Base-by-base conservation (phyloP, 73 alveolate species). In the Uronychia setigera region DNA sequence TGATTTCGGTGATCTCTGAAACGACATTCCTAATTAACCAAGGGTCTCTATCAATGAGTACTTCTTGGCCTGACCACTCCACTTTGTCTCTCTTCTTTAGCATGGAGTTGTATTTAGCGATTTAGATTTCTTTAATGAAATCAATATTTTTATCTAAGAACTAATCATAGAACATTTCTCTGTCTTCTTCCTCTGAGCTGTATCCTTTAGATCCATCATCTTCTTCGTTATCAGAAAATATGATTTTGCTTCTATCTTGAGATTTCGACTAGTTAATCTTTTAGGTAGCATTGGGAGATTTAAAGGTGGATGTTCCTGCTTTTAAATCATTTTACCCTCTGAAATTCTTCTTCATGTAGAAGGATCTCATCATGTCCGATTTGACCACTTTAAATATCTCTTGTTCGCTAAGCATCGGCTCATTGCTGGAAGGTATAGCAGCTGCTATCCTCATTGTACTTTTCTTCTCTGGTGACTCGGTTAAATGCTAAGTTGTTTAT, bases 11-110 rank as follows among this genome's bases (percentile, higher is more conserved):
- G 27, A 91, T 80, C 46, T 76, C 26, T 5, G 58, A 74, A 13
- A 91, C 29, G 30, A 78, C 86, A 0, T 58, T 57, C 33, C 88
- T 57, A 0, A 80, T 58, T 27, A 60, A 75, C 31, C 33, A 35
- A 27, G 93, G 96, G 75, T 91, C 93, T 26, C 59, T 29, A 26
- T 60, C 80, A 13, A 83, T 32, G 75, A 84, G 30, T 26, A 91
- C 79, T 35, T 91, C 96, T 46, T 91, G 86, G 29, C 93, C 93
- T 1, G 85, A 32, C 96, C 93, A 91, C 77, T 86, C 93, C 14
- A 74, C 79, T 25, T 58, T n/a, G 32, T 46, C 82, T 29, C 31
- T 81, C 58, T 78, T 80, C 31, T 58, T 46, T 11, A 26, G 59
- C 11, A 31, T 9, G 28, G 88, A 92, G 0, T 29, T 11, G 25